Conservation (phyloP, 1,139 yeast genomes). For the Meyerozyma smithsonii region DNA sequence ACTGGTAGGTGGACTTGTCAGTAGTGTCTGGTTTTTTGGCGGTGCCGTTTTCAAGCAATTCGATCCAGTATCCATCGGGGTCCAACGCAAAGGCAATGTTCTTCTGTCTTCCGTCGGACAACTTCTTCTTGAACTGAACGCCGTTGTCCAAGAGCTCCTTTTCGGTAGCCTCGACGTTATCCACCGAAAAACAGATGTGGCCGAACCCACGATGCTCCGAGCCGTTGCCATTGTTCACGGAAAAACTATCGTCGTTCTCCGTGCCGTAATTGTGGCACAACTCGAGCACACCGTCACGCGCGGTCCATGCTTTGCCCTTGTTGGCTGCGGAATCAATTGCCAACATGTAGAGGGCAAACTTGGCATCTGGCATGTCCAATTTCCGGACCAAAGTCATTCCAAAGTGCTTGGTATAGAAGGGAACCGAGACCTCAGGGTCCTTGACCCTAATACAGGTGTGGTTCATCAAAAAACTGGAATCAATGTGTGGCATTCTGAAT, state of each 20-base stretch:
- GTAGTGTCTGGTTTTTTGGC: conserved; percentile 36
- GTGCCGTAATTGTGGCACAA: conserved; percentile 78
- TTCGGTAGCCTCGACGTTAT: conserved; percentile 66
- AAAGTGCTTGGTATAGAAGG: conserved; percentile 70
- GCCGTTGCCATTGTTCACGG: conserved; percentile 74
- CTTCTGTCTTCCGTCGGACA: conserved; percentile 86
- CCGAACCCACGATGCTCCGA: conserved; percentile 90
- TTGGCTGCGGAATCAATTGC: conserved; percentile 38
- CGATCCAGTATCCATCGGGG: conserved; percentile 97
- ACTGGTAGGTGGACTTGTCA: conserved; percentile 44
- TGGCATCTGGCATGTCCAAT: conserved; percentile 49
- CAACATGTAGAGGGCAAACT: conserved; percentile 66
- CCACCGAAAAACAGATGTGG: conserved; percentile 84
- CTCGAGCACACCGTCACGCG: conserved; percentile 76
- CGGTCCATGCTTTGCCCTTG: conserved; percentile 44
- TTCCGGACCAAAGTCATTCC: conserved; percentile 63
- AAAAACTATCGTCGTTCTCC: conserved; percentile 55
- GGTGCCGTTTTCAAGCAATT: conserved; percentile 63
- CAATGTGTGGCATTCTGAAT: conserved; percentile 27
- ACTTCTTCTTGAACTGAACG: conserved; percentile 75
- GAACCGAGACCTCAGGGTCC: conserved; percentile 69
- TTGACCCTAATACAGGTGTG: conserved; percentile 78
- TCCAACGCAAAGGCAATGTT: conserved; percentile 92
- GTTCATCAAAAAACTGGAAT: conserved; percentile 47
- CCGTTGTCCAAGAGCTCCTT: conserved; percentile 50